These are phyloP conservation scores for Saccharomycopsis malanga DNA, from an alignment of 805 yeast genomes.

Conservation along the genomic window DNA sequence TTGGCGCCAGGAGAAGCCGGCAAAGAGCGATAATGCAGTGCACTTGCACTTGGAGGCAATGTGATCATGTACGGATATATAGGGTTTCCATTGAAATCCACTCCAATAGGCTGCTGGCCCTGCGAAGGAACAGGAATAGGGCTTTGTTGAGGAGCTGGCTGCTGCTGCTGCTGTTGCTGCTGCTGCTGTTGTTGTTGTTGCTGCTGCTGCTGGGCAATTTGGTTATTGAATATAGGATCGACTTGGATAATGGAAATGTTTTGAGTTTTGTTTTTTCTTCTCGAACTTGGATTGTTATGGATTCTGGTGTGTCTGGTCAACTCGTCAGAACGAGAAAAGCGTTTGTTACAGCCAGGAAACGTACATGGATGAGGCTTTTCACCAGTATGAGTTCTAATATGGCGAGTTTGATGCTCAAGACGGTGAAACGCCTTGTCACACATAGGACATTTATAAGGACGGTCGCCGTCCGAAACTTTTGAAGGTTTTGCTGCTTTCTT, in stretches of 20 bases:
- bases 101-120: slow-evolving; percentile 21
- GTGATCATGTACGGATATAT: slow-evolving; percentile 21
- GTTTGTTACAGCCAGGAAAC: slow-evolving; percentile 62
- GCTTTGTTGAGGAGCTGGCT: slow-evolving; percentile 4
- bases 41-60: slow-evolving; percentile 6
- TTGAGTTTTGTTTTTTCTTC: slow-evolving; percentile 39
- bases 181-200: neutral
- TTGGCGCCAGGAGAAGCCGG: slow-evolving; percentile 16
- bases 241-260: slow-evolving; percentile 12
- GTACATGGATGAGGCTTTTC: slow-evolving; percentile 76
- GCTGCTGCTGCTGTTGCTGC: neutral
- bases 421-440: slow-evolving; percentile 72
- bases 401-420: slow-evolving; percentile 72
- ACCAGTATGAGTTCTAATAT: slow-evolving; percentile 74
- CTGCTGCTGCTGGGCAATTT: slow-evolving; percentile 1
- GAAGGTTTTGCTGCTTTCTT: slow-evolving; percentile 1
- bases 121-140: slow-evolving; percentile 7
- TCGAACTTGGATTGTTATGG: slow-evolving; percentile 63
- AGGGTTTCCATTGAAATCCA: slow-evolving; percentile 22
- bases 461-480: slow-evolving; percentile 26
- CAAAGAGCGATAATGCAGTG: slow-evolving; percentile 7
- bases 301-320: slow-evolving; percentile 66
- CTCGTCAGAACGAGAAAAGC: slow-evolving; percentile 66
- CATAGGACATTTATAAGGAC: slow-evolving; percentile 69
- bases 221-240: neutral